These are phyloP conservation scores for Nectriaceae sp. DNA, from an alignment of 2,329 filamentous ascomycete genomes.

Conservation along the genomic window DNA sequence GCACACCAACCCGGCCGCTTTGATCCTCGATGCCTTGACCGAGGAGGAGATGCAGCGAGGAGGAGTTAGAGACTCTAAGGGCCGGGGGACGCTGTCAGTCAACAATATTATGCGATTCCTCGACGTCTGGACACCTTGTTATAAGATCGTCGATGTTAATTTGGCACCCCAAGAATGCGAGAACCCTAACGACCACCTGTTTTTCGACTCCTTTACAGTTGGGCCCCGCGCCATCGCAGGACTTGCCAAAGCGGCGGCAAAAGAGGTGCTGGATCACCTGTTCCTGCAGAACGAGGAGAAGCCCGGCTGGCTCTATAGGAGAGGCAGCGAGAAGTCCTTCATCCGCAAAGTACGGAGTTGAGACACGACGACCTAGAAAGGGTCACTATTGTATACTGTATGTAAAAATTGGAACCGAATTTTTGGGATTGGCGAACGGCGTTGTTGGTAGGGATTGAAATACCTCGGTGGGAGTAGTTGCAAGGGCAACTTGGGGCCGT, in stretches of 20 bases:
- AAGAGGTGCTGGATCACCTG: constrained; percentile 25
- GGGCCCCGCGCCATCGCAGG: constrained; percentile 33
- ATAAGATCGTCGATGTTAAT: constrained; percentile 23
- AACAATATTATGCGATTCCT: constrained; percentile 39
- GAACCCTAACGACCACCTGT: constrained; percentile 49
- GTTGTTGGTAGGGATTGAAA: background rate
- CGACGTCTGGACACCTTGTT: constrained; percentile 47
- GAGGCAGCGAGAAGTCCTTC: background rate
- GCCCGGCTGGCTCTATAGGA: constrained; percentile 18
- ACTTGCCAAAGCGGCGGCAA: constrained; percentile 18
- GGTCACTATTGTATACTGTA: constrained; percentile 4
- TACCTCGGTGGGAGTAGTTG: too few species aligned
- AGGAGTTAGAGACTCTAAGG: constrained; percentile 44
- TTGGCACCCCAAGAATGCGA: constrained; percentile 35
- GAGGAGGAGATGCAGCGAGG: constrained; percentile 49
- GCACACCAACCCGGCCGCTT: constrained; percentile 42
- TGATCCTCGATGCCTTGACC: constrained; percentile 46
- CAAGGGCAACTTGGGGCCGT: background rate
- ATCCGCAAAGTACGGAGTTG: background rate
- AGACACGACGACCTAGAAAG: background rate
- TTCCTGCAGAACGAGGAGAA: constrained; percentile 16
- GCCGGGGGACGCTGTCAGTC: constrained; percentile 40
- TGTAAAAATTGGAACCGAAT: background rate
- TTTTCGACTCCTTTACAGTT: constrained; percentile 53
- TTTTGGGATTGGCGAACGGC: background rate